These are phyloP conservation scores for Sphaerobolus stellatus DNA, from an alignment of 1,284 basidiomycete genomes.

Conservation along the genomic window DNA sequence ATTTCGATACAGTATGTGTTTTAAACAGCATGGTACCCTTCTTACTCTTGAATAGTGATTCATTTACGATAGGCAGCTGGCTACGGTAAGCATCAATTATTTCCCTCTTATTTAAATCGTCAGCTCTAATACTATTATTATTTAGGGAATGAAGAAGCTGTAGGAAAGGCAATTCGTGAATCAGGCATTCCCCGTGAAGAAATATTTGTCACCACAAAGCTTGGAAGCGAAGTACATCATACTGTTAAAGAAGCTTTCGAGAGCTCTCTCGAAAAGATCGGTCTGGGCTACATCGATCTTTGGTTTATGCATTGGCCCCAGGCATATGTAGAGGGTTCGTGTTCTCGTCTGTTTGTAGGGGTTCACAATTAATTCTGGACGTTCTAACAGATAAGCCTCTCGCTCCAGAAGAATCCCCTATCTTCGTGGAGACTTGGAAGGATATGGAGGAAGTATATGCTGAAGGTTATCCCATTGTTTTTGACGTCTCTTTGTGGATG, in stretches of 20 bases:
- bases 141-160: conserved; percentile 44
- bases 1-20: conserved; percentile 18
- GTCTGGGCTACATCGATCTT: conserved; percentile 65
- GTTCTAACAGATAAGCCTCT: conserved; percentile 25
- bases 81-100: conserved; percentile 26
- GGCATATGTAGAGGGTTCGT: conserved; percentile 18
- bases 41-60: not conserved
- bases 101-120: not conserved
- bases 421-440: conserved; percentile 52
- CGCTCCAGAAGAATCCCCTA: conserved; percentile 46
- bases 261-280: conserved; percentile 54
- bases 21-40: not conserved
- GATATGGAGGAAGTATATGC: conserved; percentile 53
- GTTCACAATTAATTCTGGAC: conserved; percentile 6
- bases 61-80: no score
- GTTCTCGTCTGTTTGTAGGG: conserved; percentile 11
- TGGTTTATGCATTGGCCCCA: conserved; percentile 70
- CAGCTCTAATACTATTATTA: not conserved
- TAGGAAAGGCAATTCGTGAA: conserved; percentile 50
- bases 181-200: conserved; percentile 46
- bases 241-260: conserved; percentile 52
- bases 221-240: conserved; percentile 41
- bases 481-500: conserved; percentile 71
- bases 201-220: conserved; percentile 53
- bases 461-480: conserved; percentile 51